Base-by-base conservation (phyloP, 2,329 filamentous ascomycete genomes). In the Phyllosticta paracitricarpa region DNA sequence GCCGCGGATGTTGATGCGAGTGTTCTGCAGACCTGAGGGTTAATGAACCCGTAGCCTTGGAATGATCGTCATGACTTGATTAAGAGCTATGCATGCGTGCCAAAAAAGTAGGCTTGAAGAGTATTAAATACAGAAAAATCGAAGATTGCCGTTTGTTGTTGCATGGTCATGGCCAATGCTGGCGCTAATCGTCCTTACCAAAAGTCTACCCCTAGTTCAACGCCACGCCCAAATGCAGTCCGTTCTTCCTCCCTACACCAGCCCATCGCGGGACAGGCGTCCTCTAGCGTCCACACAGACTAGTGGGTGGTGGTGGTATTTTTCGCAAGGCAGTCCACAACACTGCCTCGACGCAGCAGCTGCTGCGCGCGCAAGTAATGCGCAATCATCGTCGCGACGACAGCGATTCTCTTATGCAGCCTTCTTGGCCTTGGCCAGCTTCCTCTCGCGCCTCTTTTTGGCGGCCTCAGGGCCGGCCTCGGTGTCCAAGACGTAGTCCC, bases 401-500 rank as follows among this genome's bases (percentile, higher is more conserved):
- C 6, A 28, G 14, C 3, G 22, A 56, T 48, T 28, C 40, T 12
- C 66, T 67, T 72, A 73, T 66, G 70, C 66, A 2, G 79, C 78
- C 81, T 91, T 91, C 81, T 86, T 86, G 65, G 80, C 80, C 62
- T 69, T 68, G n/a, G 84, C 83, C 57, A 89, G 70, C 84, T 89
- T 92, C 76, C 80, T 85, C 76, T 94, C 91, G 63, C 91, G 84
- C 72, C 92, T 87, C 72, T 82, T 84, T 85, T 91, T 92, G 69
- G 88, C 83, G 51, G 93, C 90, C 76, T 95, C 93, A 48, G 89
- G 84, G 59, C 89, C 91, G 65, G 90, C 90, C 82, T 99, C 93
- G 64, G 94, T 99, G 77, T 97, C 92, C 67, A 97, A 82, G 68
- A 87, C 75, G 75, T 89, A 96, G 79, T 99, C 94, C 94, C 94